Conservation (phyloP, 345 rosid genomes). For the Lepidium aucheri region DNA sequence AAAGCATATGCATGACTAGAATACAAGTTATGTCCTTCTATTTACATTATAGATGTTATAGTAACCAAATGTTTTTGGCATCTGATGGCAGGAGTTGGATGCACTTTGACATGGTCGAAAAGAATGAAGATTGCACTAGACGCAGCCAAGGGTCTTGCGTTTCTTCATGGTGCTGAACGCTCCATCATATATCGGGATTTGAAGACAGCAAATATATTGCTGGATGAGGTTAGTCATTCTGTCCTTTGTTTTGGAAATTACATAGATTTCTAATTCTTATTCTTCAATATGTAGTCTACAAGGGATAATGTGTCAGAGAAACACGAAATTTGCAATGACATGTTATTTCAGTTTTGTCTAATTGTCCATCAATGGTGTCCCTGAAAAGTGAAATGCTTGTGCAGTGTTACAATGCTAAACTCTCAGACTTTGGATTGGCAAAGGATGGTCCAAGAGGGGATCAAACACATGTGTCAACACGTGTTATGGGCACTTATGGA, state of each 20-base stretch:
- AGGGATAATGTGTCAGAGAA: background rate
- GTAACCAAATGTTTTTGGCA: constrained; percentile 1
- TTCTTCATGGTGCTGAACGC: constrained; percentile 90
- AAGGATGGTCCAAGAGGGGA: constrained; percentile 99
- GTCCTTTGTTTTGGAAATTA: background rate
- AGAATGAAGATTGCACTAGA: constrained; percentile 90
- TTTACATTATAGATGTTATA: background rate
- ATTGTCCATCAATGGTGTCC: background rate
- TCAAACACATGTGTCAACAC: constrained; percentile 96
- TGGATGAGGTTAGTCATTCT: constrained; percentile 52
- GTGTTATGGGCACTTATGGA: constrained; percentile 98
- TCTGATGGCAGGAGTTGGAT: constrained; percentile 63
- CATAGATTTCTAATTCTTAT: background rate
- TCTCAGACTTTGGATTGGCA: constrained; percentile 94
- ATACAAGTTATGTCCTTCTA: background rate
- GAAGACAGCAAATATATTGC: constrained; percentile 94
- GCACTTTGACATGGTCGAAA: constrained; percentile 84
- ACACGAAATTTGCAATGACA: background rate
- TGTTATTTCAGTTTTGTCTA: background rate
- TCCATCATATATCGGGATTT: constrained; percentile 93
- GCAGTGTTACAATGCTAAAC: constrained; percentile 85
- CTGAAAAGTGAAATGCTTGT: too few relatives aligned
- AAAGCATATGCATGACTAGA: background rate
- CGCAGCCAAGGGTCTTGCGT: constrained; percentile 92
- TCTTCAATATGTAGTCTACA: background rate